Base-by-base conservation (phyloP, 352 stramenopile species). In the Phytophthora parvispora region DNA sequence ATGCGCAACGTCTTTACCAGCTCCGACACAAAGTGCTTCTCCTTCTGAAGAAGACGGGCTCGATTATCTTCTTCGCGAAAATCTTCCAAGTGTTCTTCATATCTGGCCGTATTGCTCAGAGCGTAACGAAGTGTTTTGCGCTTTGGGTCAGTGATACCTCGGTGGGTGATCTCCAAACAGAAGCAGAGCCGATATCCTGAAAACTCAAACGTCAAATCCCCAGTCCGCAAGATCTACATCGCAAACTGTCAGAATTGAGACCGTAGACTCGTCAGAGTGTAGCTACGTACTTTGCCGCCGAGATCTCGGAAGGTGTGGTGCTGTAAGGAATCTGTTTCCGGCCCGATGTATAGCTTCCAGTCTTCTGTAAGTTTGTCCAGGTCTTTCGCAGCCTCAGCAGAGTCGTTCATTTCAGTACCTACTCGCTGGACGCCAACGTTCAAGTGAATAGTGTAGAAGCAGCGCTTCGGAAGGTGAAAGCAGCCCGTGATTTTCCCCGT, bases 1-100 rank as follows among this genome's bases (percentile, higher is more conserved):
- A 92, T 79, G 2, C 86, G 74, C 25, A 95, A 67, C 2, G 80
- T 93, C 53, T 94, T 94, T 10, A 94, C 76, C 6, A 93, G 42
- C 38, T 95, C 86, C 1, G 87, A 94, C 0, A 94, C 67, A 32
- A 93, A 80, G 34, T 94, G 84, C 3, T 82, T 72, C 28, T 92
- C 84, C 36, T 81, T 84, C 38, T 94, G 84, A 2, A 87, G 50
- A 6, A 86, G 57, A 1, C 59, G 69, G 34, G 78, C 64, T 3
- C 64, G 75, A 9, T 42, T 83, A 40, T 87, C 81, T 77, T 95
- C 87, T 45, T 92, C 77, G 24, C 84, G 73, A 56, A 95, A 94
- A 60, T 92, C 71, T 3, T 91, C 67, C 1, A 92, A 49, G 1
- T 78, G 72, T 22, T 93, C 83, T 75, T 92, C 82, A 64, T 76